Base-by-base conservation (phyloP, 148 eudicot genomes). In the Talinum fruticosum region DNA sequence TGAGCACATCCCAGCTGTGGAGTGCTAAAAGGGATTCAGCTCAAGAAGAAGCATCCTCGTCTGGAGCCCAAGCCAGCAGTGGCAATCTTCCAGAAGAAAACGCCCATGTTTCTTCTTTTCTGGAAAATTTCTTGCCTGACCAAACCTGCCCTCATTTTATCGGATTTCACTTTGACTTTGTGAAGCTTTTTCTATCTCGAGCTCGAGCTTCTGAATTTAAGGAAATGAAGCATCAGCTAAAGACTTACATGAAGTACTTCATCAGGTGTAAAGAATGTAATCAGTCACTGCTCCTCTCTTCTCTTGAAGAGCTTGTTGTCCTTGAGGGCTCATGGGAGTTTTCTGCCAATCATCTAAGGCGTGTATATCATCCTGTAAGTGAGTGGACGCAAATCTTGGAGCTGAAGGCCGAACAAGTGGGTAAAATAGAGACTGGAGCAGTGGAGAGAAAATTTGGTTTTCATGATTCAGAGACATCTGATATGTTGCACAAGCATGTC, bases 161-260 rank as follows among this genome's bases (percentile, higher is more conserved):
- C 15, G 61, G 74, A 36, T 26, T 16, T 28, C 74, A 71, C 61
- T 28, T 71, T n/a, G n/a, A n/a, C n/a, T 47, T 71, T 53, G 57
- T 71, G 59, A 45, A 41, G 36, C 34, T 45, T 44, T 71, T 71
- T 14, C 35, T 45, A 19, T 44, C 61, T 28, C 57, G n/a, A n/a
- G 74, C 57, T 13, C 14, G 61, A 14, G 30, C 29, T 24, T 7
- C 15, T 71, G 59, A 71, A 26, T 10, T 45, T 29, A 4, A 26
- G 21, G 61, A 71, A 24, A 71, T 71, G 74, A 2, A 41, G 33
- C 35, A n/a, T 10, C 21, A 5, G 24, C 1, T 71, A 16, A 16
- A 21, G 0, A 15, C n/a, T 28, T 71, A 71, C 24, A 19, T 44
- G 35, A 13, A 47, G 19, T 41, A 71, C 74, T 16, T 45, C 74